These are phyloP conservation scores for Solanum verrucosum DNA, from an alignment of 257 asterid species.

Conservation along the genomic window DNA sequence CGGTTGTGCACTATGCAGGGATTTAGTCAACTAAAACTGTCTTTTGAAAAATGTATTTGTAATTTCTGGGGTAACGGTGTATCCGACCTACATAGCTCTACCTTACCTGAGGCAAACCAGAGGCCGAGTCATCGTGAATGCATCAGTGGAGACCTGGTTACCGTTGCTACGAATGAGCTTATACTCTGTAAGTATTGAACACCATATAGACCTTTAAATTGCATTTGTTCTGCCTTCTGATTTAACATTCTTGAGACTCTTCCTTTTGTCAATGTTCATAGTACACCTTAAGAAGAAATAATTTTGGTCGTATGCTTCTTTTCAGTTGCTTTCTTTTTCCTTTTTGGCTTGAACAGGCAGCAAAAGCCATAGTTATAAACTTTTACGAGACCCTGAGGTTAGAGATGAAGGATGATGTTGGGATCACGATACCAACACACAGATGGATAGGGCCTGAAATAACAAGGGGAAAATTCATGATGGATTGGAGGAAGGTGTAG, in stretches of 20 bases:
- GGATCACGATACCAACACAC: conserved; percentile 72
- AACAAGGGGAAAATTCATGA: conserved; percentile 49
- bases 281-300: neutral
- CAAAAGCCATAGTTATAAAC: conserved; percentile 63
- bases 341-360: conserved; percentile 35
- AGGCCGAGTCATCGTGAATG: conserved; percentile 70
- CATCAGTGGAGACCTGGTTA: conserved; percentile 79
- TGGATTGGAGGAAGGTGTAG: conserved; percentile 72
- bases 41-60: no score
- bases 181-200: conserved; percentile 39
- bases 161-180: conserved; percentile 89
- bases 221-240: neutral
- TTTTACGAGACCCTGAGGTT: conserved; percentile 74
- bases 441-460: conserved; percentile 83
- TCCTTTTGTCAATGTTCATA: neutral
- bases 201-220: neutral
- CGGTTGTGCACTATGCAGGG: no score
- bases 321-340: neutral
- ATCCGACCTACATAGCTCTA: conserved; percentile 71
- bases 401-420: conserved; percentile 62
- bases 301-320: neutral
- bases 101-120: conserved; percentile 56
- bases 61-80: conserved; percentile 91
- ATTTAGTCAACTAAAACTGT: no score
- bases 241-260: neutral